Conservation (phyloP, 768 basidiomycete genomes). For the Russula emetica region DNA sequence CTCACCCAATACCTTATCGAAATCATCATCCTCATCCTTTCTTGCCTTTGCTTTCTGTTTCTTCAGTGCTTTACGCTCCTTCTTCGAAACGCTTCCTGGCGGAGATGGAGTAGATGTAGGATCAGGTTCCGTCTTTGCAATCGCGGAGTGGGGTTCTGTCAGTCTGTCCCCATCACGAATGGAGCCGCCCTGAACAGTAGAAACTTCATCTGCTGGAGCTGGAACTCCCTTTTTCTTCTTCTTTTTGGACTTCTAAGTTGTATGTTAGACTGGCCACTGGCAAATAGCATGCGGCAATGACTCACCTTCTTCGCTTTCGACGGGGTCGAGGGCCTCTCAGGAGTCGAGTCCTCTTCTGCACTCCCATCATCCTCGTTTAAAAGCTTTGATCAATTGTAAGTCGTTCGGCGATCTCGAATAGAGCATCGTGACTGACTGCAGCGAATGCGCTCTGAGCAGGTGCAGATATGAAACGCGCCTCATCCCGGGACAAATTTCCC, state of each 20-base stretch:
- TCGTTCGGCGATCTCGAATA: slow-evolving; percentile 1
- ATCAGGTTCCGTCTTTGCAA: slow-evolving; percentile 5
- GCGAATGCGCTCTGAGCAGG: slow-evolving; percentile 23
- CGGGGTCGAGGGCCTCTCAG: not conserved
- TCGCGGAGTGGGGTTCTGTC: slow-evolving; percentile 8
- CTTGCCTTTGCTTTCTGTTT: slow-evolving; percentile 62
- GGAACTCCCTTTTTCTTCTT: slow-evolving; percentile 37
- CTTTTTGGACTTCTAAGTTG: slow-evolving; percentile 36
- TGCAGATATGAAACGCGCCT: slow-evolving; percentile 21
- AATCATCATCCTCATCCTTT: slow-evolving; percentile 62
- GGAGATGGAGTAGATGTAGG: slow-evolving; percentile 12
- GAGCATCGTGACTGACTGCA: slow-evolving; percentile 20
- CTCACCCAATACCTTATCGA: slow-evolving; percentile 81
- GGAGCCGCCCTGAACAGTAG: slow-evolving; percentile 6
- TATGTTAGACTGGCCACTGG: slow-evolving; percentile 2
- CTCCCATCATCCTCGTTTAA: slow-evolving; percentile 8
- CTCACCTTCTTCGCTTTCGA: slow-evolving; percentile 29
- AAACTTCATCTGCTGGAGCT: not conserved
- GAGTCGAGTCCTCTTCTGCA: slow-evolving; percentile 10
- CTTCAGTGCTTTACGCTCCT: slow-evolving; percentile 55
- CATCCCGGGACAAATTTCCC: slow-evolving; percentile 32
- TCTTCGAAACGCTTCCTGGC: slow-evolving; percentile 30
- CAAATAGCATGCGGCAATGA: not conserved
- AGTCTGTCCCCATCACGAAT: slow-evolving; percentile 14
- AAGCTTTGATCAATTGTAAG: slow-evolving; percentile 17